Evolutionary conservation across 345 rosid genomes (phyloP), one percentile per base, ranked within the genome.

Genomic region (Gossypium rotundifolium): DNA sequence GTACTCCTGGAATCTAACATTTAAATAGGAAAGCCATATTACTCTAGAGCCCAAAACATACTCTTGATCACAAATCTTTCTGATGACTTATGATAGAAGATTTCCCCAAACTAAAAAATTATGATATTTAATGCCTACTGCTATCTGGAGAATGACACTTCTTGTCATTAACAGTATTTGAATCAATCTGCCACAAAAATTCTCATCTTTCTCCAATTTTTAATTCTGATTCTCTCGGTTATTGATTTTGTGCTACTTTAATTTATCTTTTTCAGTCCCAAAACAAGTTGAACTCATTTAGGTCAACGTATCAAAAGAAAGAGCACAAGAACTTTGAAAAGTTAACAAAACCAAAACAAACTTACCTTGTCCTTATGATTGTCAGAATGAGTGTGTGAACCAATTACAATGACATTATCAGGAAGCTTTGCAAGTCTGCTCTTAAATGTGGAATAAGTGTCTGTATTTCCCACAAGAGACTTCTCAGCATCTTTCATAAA

Each of bases 401-500:
- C 85, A 53, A 94, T 90, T 59, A 86, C 94, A 71, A 93, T 81
- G 33, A 94, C 85, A 80, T 88, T 94, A 73, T 89, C 88, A 53
- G 97, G 94, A 80, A 94, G 96, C 69, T 81, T 80, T 80, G 83
- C 92, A 74, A 94, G 85, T 73, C 71, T 83, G 77, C 83, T 88
- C 80, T 94, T 87, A 70, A 92, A 90, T 38, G 91, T 60, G 23
- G 90, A 67, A 72, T 84, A 88, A 64, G 86, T 78, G 74, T 92
- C 92, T 7, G 86, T 81, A 78, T 89, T 89, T 74, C 93, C 93
- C 29, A 80, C 91, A 83, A 88, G 79, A 78, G 90, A 89, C 85
- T 94, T 90, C 89, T 94, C 97, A 65, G 88, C 89, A 81, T 94
- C 97, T 89, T 90, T 94, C 93, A 89, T 67, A 59, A 89, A 93